phyloP scores from a whole-genome alignment of 768 basidiomycete species.

The Tephrocybe rancida region DNA sequence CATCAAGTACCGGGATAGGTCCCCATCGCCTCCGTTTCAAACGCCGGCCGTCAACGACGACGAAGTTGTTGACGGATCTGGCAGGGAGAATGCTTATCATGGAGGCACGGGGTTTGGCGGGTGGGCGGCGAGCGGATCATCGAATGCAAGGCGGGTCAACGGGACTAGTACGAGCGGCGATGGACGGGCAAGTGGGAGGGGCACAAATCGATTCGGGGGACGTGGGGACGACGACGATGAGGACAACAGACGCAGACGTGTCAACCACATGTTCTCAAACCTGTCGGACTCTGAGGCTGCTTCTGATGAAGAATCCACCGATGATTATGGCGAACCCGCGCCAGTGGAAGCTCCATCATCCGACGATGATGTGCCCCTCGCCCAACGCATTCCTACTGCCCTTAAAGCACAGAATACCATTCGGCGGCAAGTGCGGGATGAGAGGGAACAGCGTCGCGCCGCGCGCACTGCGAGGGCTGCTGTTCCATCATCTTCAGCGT shows the following conservation, averaged over 20 bases:
- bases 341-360: conserved; percentile 30
- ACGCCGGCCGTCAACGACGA: conserved; percentile 14
- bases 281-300: conserved; percentile 34
- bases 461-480: conserved; percentile 39
- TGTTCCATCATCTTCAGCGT: conserved; percentile 23
- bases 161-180: conserved; percentile 22
- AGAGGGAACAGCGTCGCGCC: conserved; percentile 58
- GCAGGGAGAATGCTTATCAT: conserved; percentile 21
- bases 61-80: conserved; percentile 27
- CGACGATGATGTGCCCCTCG: conserved; percentile 86
- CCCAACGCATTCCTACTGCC: conserved; percentile 81
- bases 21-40: conserved; percentile 1
- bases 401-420: conserved; percentile 83
- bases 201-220: conserved; percentile 41
- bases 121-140: conserved; percentile 15
- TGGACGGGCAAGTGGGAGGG: conserved; percentile 25
- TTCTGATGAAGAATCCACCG: conserved; percentile 35
- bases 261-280: conserved; percentile 31
- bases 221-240: conserved; percentile 36
- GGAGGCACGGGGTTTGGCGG: conserved; percentile 6
- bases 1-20: conserved; percentile 1
- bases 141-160: conserved; percentile 15
- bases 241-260: conserved; percentile 21
- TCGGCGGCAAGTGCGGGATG: conserved; percentile 68
- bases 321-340: conserved; percentile 39